These are phyloP conservation scores for Russula sp. DNA, from an alignment of 768 basidiomycete genomes.

Conservation along the genomic window DNA sequence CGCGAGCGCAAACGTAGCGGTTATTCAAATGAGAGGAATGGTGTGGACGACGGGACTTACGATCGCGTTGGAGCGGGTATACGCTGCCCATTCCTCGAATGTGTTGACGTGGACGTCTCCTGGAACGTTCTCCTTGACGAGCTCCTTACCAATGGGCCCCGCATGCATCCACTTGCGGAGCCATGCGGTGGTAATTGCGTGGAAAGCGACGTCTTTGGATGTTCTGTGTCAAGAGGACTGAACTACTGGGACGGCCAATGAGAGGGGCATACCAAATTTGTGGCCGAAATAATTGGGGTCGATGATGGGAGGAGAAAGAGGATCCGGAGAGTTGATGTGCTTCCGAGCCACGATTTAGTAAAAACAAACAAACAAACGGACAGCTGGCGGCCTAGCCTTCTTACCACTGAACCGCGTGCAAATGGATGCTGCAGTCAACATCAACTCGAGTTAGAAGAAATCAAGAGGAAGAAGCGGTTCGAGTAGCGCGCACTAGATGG, in stretches of 20 bases:
- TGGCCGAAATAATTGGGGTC: conserved; percentile 36
- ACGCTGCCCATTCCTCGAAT: conserved; percentile 16
- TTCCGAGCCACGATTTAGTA: neutral
- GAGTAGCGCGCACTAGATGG: conserved; percentile 10
- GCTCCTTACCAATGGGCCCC: conserved; percentile 9
- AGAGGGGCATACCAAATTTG: conserved; percentile 11
- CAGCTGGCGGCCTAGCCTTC: neutral
- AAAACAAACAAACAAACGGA: neutral
- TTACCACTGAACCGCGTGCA: conserved; percentile 18
- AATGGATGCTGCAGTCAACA: conserved; percentile 9
- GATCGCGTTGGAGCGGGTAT: conserved; percentile 18
- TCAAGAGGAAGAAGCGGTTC: neutral
- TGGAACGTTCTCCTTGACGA: conserved; percentile 14
- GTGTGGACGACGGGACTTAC: neutral
- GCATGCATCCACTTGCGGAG: conserved; percentile 22
- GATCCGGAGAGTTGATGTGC: conserved; percentile 30
- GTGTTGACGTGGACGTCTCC: conserved; percentile 9
- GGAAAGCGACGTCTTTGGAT: conserved; percentile 26
- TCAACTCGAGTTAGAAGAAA: neutral
- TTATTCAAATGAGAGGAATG: neutral
- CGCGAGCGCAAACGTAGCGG: neutral
- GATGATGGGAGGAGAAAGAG: conserved; percentile 33
- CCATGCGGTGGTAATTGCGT: conserved; percentile 26
- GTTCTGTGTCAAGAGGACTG: neutral
- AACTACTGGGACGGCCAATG: neutral